Evolutionary conservation across 371 early-diverging fungal species (phyloP).

Genomic region (Nosema muscidifuracis): DNA sequence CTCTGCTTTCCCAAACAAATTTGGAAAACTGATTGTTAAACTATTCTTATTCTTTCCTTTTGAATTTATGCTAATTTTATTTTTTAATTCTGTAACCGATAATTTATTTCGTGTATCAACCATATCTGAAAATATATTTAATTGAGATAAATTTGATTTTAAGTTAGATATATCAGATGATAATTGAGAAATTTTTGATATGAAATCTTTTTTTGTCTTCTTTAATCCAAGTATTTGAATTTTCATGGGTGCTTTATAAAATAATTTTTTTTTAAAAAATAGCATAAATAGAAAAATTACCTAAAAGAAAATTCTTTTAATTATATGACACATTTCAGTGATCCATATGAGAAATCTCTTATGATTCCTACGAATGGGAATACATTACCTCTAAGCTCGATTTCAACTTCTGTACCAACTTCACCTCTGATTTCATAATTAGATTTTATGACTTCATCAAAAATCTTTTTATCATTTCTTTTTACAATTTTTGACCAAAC

Average conservation of each 20-base stretch:
- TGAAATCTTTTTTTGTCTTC: constrained; percentile 13
- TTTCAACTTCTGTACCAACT: background rate
- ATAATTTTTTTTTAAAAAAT: too few species aligned
- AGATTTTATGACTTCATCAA: constrained; percentile 15
- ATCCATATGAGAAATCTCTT: constrained; percentile 28
- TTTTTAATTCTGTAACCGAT: constrained; percentile 6
- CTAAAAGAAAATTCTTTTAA: background rate
- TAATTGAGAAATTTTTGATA: constrained; percentile 2
- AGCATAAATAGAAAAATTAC: too few species aligned
- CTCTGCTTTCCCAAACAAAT: constrained; percentile 29
- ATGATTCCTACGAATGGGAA: constrained; percentile 40
- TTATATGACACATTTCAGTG: constrained; percentile 1
- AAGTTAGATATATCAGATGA: background rate
- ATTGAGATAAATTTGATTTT: background rate
- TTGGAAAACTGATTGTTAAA: constrained; percentile 30
- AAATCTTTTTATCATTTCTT: constrained; percentile 25
- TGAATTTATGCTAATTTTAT: constrained; percentile 16
- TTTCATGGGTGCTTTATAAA: background rate
- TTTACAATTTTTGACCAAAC: constrained; percentile 49
- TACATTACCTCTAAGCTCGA: constrained; percentile 50
- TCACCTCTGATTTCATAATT: constrained; percentile 17
- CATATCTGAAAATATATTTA: constrained; percentile 22
- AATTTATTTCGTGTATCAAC: background rate
- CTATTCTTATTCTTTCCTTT: constrained; percentile 14
- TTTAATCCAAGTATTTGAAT: constrained; percentile 12